Conservation (phyloP, 108 stramenopile genomes). For the Cyclotella choctawhatcheeana region DNA sequence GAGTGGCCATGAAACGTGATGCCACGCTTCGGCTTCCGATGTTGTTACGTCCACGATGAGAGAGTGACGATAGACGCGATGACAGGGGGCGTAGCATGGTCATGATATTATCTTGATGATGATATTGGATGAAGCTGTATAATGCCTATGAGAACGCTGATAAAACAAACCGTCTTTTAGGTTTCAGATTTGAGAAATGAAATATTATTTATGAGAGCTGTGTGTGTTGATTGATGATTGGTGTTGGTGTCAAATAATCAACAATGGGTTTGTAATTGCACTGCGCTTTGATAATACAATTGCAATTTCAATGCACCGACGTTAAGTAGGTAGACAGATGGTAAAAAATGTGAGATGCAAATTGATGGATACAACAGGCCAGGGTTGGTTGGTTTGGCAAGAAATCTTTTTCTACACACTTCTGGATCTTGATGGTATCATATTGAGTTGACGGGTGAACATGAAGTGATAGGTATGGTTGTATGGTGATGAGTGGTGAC, state of each 20-base stretch:
- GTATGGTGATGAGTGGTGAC: background rate
- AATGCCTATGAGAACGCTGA: background rate
- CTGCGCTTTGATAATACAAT: no score
- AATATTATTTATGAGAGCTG: background rate
- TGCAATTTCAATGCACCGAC: background rate
- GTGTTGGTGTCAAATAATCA: background rate
- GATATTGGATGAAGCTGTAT: background rate
- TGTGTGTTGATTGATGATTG: background rate
- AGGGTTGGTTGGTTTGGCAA: no score
- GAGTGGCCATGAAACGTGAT: slow-evolving; percentile 48
- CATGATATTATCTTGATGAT: background rate
- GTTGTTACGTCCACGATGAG: slow-evolving; percentile 16
- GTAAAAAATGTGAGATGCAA: background rate
- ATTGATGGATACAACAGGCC: no score
- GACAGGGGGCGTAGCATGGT: slow-evolving; percentile 43
- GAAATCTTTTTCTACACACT: background rate
- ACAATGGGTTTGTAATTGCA: background rate
- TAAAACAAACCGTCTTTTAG: background rate
- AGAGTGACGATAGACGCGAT: slow-evolving; percentile 14
- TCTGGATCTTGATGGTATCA: background rate
- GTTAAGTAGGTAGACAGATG: background rate
- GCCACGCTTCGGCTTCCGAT: background rate
- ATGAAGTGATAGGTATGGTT: background rate
- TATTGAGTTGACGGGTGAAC: background rate
- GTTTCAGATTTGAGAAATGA: background rate